Evolutionary conservation across 2,329 filamentous ascomycete species (phyloP).

Genomic region (Beauveria sp.): DNA sequence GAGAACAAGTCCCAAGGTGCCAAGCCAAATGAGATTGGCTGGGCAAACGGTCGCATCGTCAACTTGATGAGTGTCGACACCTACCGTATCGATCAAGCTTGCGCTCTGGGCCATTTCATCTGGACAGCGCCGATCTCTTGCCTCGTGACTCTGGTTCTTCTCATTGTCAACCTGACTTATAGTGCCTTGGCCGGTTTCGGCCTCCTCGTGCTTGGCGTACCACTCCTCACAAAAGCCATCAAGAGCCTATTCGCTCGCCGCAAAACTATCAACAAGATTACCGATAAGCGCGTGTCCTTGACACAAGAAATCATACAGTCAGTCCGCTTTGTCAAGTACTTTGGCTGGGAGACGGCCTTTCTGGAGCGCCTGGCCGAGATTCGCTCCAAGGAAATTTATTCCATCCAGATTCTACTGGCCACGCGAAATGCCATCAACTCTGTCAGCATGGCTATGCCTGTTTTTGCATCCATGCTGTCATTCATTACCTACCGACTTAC

Average conservation of each 20-base stretch:
- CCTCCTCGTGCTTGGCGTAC: slow-evolving; percentile 70
- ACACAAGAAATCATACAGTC: slow-evolving; percentile 89
- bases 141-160: slow-evolving; percentile 68
- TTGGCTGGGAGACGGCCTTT: slow-evolving; percentile 90
- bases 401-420: slow-evolving; percentile 76
- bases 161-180: slow-evolving; percentile 82
- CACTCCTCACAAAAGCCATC: slow-evolving; percentile 69
- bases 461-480: slow-evolving; percentile 90
- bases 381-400: slow-evolving; percentile 66
- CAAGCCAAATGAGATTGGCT: slow-evolving; percentile 61
- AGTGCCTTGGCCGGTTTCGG: slow-evolving; percentile 84
- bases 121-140: slow-evolving; percentile 82
- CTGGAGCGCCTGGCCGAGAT: slow-evolving; percentile 67
- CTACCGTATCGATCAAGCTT: slow-evolving; percentile 83
- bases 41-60: slow-evolving; percentile 86
- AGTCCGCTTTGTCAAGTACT: slow-evolving; percentile 92
- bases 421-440: slow-evolving; percentile 82
- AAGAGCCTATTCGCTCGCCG: slow-evolving; percentile 68
- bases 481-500: slow-evolving; percentile 76
- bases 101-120: slow-evolving; percentile 79
- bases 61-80: slow-evolving; percentile 95
- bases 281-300: slow-evolving; percentile 82
- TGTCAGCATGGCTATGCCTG: slow-evolving; percentile 76
- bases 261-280: slow-evolving; percentile 81
- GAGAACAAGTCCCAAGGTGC: slow-evolving; percentile 24